Base-by-base conservation (phyloP, 2,329 filamentous ascomycete species). In the Daldinia eschscholtzii region DNA sequence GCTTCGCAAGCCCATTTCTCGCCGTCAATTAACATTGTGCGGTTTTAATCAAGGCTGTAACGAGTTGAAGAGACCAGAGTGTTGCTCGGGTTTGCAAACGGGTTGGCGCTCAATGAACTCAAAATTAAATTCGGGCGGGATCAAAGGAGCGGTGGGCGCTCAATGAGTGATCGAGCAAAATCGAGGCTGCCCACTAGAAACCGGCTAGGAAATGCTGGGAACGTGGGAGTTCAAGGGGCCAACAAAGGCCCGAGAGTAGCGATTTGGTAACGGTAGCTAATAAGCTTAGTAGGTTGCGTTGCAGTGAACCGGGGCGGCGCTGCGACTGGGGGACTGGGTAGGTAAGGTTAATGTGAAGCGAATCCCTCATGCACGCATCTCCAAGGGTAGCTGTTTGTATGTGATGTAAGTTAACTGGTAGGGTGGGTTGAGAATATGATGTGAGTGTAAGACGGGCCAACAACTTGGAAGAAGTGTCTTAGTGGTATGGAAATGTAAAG, bases 1-100 rank as follows among this genome's bases (percentile, higher is more conserved):
- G 94, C 94, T 85, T 97, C 93, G 87, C 95, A 98, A 83, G 95
- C 95, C 86, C 89, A 98, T 86, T 98, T 98, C 86, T 97, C 93
- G 82, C 95, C 95, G 87, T 97, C 91, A 81, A 94, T 92, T 81
- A 94, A 87, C 92, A 94, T 94, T 70, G 76, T 82, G 77, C 28
- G 18, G 52, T 66, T 44, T 41, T 59, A 42, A 35, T 60, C 58
- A 63, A 59, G 26, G 48, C 35, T 50, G 12, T 33, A 52, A 59
- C 1, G 30, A 44, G 55, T 28, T 37, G 42, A 37, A 39, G 39
- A 53, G 41, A n/a, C 48, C 57, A 33, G 56, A 23, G 60, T 37
- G 42, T 58, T 64, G 39, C 53, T 64, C 67, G 64, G 64, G 52
- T 37, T 57, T 41, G 33, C 15, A n/a, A 42, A 50, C 56, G 52